Conservation (phyloP, 2,329 filamentous ascomycete genomes). For the Hypomyces perniciosus region DNA sequence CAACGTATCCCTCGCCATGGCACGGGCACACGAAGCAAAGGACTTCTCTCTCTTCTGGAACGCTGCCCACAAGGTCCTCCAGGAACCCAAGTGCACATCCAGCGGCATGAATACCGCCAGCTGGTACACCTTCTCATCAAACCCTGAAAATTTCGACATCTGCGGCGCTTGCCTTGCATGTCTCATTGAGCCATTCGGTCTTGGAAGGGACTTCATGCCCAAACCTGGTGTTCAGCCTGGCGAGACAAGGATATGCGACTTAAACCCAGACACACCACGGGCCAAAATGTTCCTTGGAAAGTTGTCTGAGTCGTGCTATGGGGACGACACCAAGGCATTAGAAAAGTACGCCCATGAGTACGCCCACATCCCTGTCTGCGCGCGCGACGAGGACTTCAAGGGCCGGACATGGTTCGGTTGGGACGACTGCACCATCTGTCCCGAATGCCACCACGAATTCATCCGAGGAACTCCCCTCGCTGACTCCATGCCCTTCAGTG, state of each 20-base stretch:
- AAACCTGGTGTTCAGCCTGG: not conserved
- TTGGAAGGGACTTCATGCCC: not conserved
- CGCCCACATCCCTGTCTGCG: slow-evolving; percentile 5
- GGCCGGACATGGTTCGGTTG: slow-evolving; percentile 13
- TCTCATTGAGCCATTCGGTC: not conserved
- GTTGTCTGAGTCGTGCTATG: not conserved
- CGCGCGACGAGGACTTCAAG: not conserved
- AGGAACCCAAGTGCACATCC: not conserved
- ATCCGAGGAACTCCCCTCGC: slow-evolving; percentile 7
- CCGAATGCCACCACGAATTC: slow-evolving; percentile 13
- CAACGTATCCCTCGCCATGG: not conserved
- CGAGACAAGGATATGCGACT: not conserved
- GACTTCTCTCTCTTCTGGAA: not conserved
- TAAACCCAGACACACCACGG: not conserved
- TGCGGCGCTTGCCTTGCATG: slow-evolving; percentile 14
- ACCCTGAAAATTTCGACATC: slow-evolving; percentile 5
- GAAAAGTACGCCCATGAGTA: not conserved
- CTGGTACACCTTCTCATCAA: slow-evolving; percentile 13
- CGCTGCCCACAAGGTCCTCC: not conserved
- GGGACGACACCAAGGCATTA: not conserved
- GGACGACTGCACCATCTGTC: slow-evolving; percentile 14
- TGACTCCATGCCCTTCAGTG: not conserved
- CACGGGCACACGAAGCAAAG: not conserved
- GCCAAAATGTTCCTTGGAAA: not conserved
- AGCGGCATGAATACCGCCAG: slow-evolving; percentile 4